Evolutionary conservation across 2,329 filamentous ascomycete species (phyloP), one percentile per base, ranked within the genome.

Genomic region (Thyridium curvatum): DNA sequence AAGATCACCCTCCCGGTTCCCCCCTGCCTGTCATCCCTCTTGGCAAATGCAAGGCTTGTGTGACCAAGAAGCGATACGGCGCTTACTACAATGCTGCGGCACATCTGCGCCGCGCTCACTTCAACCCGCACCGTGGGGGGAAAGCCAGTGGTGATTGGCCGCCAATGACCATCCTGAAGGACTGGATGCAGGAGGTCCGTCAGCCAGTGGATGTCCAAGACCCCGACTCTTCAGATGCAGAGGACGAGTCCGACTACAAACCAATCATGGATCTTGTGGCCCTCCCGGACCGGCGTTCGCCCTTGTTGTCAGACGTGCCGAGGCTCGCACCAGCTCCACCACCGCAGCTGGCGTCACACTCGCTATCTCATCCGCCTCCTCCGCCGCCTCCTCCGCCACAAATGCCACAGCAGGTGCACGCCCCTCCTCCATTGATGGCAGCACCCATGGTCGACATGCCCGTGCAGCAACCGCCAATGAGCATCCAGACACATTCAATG

Each of bases 171-270:
- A 63, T 76, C 10, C 53, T 78, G 18, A 76, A 75, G 47, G 72
- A 77, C 49, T 77, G 75, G 74, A 78, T 79, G 72, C 66, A 68
- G 33, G 75, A 79, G 51, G 71, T 79, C 21, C 65, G 71, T 14
- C 71, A 75, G 41, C 65, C 66, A 7, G 59, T 67, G 35, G 65
- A 67, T 41, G 48, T 60, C 6, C 66, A 68, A 7, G 65, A 74
- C 34, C 60, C 59, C 60, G 66, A 69, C 29, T 69, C 64, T 2
- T 74, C 72, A 10, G 72, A 69, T 8, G 70, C 66, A n/a, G 74
- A 77, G 15, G 71, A 74, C 12, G 66, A 66, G 13, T 59, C 63
- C 17, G 66, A 66, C 10, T 55, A 58, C 30, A 61, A 60, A 38
- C 39, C 47, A 4, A 32, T 38, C 9, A 42, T 51, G 4, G 52